These are phyloP conservation scores for Pelargonium fulgidum DNA, from an alignment of 441 rosid species.

Conservation along the genomic window DNA sequence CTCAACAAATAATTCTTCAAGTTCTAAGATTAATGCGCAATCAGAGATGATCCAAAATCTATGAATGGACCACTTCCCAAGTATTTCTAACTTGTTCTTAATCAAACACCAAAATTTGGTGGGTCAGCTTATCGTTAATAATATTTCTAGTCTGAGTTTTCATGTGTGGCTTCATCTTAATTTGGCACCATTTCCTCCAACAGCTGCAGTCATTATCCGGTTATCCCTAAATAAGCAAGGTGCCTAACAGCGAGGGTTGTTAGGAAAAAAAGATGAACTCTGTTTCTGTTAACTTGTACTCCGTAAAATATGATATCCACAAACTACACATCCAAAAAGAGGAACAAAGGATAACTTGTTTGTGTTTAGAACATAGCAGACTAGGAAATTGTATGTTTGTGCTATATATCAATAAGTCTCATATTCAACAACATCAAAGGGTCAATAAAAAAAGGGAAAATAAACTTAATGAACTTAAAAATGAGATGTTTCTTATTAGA, in stretches of 20 bases:
- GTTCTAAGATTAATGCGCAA: background rate
- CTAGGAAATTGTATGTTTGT: background rate
- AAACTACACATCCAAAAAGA: background rate
- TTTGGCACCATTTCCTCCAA: conserved; percentile 2
- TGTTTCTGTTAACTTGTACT: background rate
- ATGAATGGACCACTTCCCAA: background rate
- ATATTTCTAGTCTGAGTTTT: background rate
- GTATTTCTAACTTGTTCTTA: background rate
- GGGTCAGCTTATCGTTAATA: background rate
- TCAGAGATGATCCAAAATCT: background rate
- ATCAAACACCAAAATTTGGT: background rate
- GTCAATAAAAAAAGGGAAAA: background rate
- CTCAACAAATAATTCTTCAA: background rate
- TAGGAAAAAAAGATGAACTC: background rate
- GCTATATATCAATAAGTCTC: background rate
- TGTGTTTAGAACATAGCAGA: background rate
- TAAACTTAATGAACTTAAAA: background rate
- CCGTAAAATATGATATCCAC: background rate
- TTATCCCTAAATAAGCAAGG: background rate
- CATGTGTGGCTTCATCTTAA: background rate
- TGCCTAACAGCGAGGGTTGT: background rate
- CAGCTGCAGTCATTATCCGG: background rate
- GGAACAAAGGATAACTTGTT: background rate
- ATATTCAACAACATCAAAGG: background rate
- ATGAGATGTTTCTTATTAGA: conserved; percentile 6